Conservation (phyloP, 495 filamentous ascomycete genomes). For the Neurospora sp. region DNA sequence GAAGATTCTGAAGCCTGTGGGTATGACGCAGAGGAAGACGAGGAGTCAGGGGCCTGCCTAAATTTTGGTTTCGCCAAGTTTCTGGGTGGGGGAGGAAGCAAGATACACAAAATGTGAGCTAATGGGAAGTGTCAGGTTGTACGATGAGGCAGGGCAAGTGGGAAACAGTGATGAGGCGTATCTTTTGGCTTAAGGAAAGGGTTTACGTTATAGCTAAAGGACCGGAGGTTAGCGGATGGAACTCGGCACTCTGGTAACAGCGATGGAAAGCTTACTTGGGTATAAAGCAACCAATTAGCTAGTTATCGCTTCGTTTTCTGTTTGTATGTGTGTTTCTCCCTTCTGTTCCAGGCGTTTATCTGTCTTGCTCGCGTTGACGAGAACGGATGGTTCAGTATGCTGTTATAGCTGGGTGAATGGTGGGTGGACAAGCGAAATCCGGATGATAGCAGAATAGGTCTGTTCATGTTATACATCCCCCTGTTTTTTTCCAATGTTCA, state of each 20-base stretch:
- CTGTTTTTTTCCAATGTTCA: not conserved
- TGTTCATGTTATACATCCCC: not conserved
- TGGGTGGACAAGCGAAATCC: not conserved
- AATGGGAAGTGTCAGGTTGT: not conserved
- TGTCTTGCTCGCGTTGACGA: not conserved
- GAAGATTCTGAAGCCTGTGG: conserved; percentile 13
- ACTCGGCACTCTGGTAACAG: not conserved
- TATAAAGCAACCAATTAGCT: not conserved
- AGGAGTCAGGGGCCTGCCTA: conserved; percentile 35
- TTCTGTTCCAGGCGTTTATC: not conserved
- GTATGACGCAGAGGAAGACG: conserved; percentile 31
- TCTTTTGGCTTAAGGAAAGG: not conserved
- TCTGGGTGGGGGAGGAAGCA: not conserved
- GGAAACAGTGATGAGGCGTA: not conserved
- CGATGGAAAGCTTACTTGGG: not conserved
- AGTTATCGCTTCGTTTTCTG: not conserved
- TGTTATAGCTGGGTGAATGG: not conserved
- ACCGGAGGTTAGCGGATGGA: not conserved
- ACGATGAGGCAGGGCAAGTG: not conserved
- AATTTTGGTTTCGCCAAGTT: not conserved
- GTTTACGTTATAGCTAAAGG: not conserved
- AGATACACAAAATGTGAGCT: not conserved
- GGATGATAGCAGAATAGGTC: not conserved
- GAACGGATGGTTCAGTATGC: not conserved
- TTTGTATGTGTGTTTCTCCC: not conserved